Evolutionary conservation across 768 basidiomycete species (phyloP).

Genomic region (Dacryopinax primogenitus): DNA sequence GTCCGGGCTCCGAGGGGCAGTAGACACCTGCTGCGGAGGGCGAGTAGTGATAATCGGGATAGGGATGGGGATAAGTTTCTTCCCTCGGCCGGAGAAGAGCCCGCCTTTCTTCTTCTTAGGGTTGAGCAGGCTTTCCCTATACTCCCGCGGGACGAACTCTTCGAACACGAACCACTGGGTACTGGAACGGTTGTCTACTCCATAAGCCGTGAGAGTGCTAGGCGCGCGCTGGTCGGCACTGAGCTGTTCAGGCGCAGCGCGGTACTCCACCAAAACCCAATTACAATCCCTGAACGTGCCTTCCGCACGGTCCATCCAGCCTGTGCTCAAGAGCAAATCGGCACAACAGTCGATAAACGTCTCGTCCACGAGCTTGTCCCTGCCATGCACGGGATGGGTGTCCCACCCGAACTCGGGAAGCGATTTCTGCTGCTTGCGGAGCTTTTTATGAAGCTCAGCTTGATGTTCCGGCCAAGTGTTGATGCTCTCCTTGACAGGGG

Average conservation of each 20-base stretch:
- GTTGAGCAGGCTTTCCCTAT: conserved; percentile 54
- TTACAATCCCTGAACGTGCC: conserved; percentile 74
- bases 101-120: conserved; percentile 23
- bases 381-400: conserved; percentile 65
- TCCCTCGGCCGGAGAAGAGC: conserved; percentile 19
- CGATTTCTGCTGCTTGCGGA: conserved; percentile 70
- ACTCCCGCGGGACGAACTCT: conserved; percentile 85
- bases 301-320: conserved; percentile 78
- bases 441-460: conserved; percentile 57
- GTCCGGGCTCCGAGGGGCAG: conserved; percentile 24
- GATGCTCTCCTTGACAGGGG: conserved; percentile 44
- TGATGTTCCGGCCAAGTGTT: conserved; percentile 61
- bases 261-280: conserved; percentile 61
- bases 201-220: neutral
- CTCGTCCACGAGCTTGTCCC: conserved; percentile 77
- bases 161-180: conserved; percentile 68
- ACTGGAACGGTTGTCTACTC: neutral
- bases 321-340: conserved; percentile 31
- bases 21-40: neutral
- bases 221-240: neutral
- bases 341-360: conserved; percentile 66
- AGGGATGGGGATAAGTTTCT: conserved; percentile 1
- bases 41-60: neutral
- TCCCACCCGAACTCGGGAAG: conserved; percentile 88
- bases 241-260: neutral